Evolutionary conservation across 768 basidiomycete species (phyloP).

Genomic region (Xerocomellus chrysenteron): DNA sequence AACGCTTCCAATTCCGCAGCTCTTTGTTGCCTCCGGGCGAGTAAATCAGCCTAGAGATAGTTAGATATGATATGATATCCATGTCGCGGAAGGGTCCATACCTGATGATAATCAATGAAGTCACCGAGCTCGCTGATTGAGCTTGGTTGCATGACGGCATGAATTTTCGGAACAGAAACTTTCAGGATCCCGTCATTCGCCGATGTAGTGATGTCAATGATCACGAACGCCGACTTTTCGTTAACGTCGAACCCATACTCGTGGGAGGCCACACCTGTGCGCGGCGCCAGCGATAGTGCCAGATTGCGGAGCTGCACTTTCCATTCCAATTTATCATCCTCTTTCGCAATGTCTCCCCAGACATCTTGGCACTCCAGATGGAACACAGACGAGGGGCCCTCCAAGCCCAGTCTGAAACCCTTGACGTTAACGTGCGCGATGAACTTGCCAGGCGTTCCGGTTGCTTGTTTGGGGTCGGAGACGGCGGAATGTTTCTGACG

Average conservation of each 20-base stretch:
- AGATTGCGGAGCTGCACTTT: conserved; percentile 70
- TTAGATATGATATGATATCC: conserved; percentile 4
- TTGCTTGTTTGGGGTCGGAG: conserved; percentile 6
- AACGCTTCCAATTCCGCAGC: conserved; percentile 78
- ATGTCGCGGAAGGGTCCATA: conserved; percentile 25
- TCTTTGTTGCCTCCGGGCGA: conserved; percentile 70
- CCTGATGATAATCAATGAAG: conserved; percentile 83
- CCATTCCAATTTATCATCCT: conserved; percentile 52
- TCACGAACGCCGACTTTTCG: conserved; percentile 79
- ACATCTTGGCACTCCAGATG: conserved; percentile 77
- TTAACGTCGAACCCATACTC: conserved; percentile 52
- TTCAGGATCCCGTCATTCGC: conserved; percentile 41
- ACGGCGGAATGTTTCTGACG: conserved; percentile 34
- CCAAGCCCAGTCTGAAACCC: conserved; percentile 79
- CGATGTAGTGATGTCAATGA: conserved; percentile 65
- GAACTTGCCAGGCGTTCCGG: conserved; percentile 34
- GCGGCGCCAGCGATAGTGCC: conserved; percentile 79
- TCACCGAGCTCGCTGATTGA: conserved; percentile 90
- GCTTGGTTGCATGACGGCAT: conserved; percentile 93
- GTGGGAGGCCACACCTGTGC: conserved; percentile 36
- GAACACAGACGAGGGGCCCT: conserved; percentile 69
- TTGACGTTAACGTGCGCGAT: conserved; percentile 62
- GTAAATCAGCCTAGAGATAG: conserved; percentile 63
- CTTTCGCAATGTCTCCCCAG: conserved; percentile 55
- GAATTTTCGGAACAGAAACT: conserved; percentile 68